Base-by-base conservation (phyloP, 805 yeast genomes). In the Ogataea nonfermentans region DNA sequence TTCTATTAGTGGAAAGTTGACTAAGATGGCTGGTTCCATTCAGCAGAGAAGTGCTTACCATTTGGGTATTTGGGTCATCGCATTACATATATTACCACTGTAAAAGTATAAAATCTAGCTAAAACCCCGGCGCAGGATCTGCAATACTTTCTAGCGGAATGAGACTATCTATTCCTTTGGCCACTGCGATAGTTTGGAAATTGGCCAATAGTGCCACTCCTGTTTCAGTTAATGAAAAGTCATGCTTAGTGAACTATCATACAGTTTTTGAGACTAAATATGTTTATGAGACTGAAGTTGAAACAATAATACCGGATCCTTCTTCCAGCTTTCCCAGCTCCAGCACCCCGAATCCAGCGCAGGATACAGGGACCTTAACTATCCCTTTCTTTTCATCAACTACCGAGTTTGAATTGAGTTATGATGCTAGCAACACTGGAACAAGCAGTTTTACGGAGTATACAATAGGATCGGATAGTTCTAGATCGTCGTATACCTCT, bases 201-300 rank as follows among this genome's bases (percentile, higher is more conserved):
- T 15, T 32, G 26, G 30, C 38, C 25, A 19, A 29, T 11, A 24
- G 14, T 27, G 28, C 35, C 19, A 19, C 29, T 10, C 36, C 24
- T n/a, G 8, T 20, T 19, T 13, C 34, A 17, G 37, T 11, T 17
- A 8, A 26, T 11, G 42, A 29, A 1, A 41, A 43, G 6, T 32
- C 32, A 10, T 51, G 55, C 35, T 25, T 36, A 9, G 39, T 47
- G n/a, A 47, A 44, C 25, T 49, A 43, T 15, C 50, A 51, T 26
- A 51, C 55, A 3, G 46, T 39, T 14, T 23, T 32, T n/a, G 38
- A 40, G 29, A 28, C 35, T 27, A 49, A 51, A 23, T 51, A 47
- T 20, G 49, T 51, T 6, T 44, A 42, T 29, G 47, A 44, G 10
- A 35, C 35, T 7, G 41, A 28, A 6, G 26, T 24, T 9, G 32